Evolutionary conservation across 257 asterid genomes (phyloP).

Genomic region (Vinca minor): DNA sequence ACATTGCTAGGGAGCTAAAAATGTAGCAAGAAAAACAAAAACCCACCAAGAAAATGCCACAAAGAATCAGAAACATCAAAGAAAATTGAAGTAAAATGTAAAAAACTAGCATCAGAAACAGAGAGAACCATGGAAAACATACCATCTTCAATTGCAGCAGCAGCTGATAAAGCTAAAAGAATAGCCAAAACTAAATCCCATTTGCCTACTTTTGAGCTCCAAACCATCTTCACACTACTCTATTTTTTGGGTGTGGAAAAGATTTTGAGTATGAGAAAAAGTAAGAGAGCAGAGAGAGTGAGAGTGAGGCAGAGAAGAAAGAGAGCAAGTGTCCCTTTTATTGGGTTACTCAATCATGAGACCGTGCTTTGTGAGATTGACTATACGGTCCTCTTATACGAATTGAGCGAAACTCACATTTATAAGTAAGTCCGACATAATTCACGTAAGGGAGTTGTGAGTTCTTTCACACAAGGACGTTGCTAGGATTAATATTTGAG

Average conservation of each 20-base stretch:
- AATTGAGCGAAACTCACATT: no score
- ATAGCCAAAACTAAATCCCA: slow-evolving; percentile 17
- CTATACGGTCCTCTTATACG: no score
- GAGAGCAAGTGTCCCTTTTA: slow-evolving; percentile 31
- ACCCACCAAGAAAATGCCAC: neutral
- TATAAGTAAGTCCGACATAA: no score
- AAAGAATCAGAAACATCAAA: neutral
- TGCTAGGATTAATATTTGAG: no score
- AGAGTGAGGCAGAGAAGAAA: slow-evolving; percentile 10
- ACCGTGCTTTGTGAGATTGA: no score
- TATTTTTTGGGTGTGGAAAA: neutral
- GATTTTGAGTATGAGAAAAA: neutral
- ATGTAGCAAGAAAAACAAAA: neutral
- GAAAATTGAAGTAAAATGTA: neutral
- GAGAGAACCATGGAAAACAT: slow-evolving; percentile 8
- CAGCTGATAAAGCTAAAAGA: slow-evolving; percentile 19
- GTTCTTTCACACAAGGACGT: no score
- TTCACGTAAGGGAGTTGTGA: no score
- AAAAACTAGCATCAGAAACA: no score
- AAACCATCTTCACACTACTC: slow-evolving; percentile 19
- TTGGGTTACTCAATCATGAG: no score
- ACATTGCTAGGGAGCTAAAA: no score
- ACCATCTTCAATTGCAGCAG: slow-evolving; percentile 38
- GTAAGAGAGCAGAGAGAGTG: slow-evolving; percentile 5
- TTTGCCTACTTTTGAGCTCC: slow-evolving; percentile 27